Evolutionary conservation across 805 yeast genomes (phyloP), one percentile per base, ranked within the genome.

Genomic region (Blastobotrys americana): DNA sequence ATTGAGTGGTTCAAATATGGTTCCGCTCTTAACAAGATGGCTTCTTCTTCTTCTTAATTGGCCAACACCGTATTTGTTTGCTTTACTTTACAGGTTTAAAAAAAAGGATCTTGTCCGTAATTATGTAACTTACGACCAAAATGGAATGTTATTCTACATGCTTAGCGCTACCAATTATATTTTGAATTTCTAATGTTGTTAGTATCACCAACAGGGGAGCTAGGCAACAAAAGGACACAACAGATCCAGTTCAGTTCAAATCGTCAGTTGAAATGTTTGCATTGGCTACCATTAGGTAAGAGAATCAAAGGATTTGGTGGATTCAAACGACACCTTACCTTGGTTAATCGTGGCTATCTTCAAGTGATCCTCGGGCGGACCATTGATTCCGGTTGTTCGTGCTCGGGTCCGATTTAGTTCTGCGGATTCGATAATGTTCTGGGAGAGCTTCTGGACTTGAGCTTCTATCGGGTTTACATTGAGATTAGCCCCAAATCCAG

Each of bases 1-100:
- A 84, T 90, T 66, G 97, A 86, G 68, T 90, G 97, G 97, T 90
- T 90, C 84, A 90, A 86, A 79, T 80, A 83, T 63, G 98, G 98
- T 76, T 88, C 97, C 59, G 98, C 98, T 69, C 82, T 93, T 74
- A 93, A 93, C 86, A 86, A 83, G 78, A 86, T 88, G 88, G 84
- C 88, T 52, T 63, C 71, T 55, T 54, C 51, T 42, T 22, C 31
- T 28, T 17, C 16, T 34, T 23, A 43, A n/a, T n/a, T 28, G 19
- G 17, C n/a, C n/a, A n/a, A n/a, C n/a, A n/a, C n/a, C n/a, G n/a
- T n/a, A n/a, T n/a, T n/a, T n/a, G n/a, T n/a, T n/a, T n/a, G n/a
- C n/a, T n/a, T n/a, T n/a, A n/a, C n/a, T n/a, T n/a, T 13, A 21
- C 34, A 38, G n/a, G 41, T 5, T 8, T 5, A 37, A 21, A 10